Evolutionary conservation across 257 asterid genomes (phyloP), one percentile per base, ranked within the genome.

Genomic region (Leonotis leonurus): DNA sequence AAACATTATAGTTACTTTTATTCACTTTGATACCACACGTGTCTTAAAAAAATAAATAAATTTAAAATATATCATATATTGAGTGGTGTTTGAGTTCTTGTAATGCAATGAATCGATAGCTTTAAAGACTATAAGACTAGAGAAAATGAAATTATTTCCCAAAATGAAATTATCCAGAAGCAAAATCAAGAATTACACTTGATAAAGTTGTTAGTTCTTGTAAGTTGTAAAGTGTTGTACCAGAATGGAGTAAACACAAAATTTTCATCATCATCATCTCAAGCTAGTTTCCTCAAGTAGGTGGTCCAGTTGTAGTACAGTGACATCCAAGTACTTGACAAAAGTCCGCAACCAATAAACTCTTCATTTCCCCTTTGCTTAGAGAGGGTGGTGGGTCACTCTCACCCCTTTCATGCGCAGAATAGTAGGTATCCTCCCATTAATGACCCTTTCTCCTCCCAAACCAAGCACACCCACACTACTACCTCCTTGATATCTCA

Each of bases 361-460:
- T 29, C 11, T 7, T 6, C 58, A 54, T 14, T 44, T 32, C 21
- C 43, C 17, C 41, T 16, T 39, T 13, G 7, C 6, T 27, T n/a
- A n/a, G n/a, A 27, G 45, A 41, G 25, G 10, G 45, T 62, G 69
- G 76, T 75, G 79, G 78, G 85, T 73, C 83, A 72, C 64, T 33
- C 74, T 53, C 61, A 22, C 61, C 35, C 60, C 69, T 68, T 27
- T 21, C 69, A 36, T 33, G 71, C 66, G 22, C 70, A 65, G 37
- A 25, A 11, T 44, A 70, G 75, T 81, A 57, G 78, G 73, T 49
- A 58, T 36, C 21, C 62, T 49, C 59, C 5, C 75, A 51, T 71
- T 71, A 71, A 77, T 68, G 39, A 33, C 14, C 50, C 6, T 25
- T 45, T 39, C 66, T 60, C 40, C 61, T 12, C 12, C 2, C 33